These are phyloP conservation scores for Dryas alaskensis DNA, from an alignment of 306 rosid genomes.

Conservation along the genomic window DNA sequence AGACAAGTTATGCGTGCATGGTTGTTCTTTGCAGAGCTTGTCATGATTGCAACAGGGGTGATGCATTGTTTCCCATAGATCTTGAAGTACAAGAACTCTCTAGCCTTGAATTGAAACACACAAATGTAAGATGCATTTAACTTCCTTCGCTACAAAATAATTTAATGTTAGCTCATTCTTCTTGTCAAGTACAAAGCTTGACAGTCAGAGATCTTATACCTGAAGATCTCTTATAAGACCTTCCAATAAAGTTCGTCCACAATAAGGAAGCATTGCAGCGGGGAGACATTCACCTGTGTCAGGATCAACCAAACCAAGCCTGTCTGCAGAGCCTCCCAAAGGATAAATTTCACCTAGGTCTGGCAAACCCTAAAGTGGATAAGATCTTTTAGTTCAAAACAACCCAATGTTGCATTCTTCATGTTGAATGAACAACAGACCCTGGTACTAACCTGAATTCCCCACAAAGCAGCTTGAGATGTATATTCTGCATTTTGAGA, in stretches of 20 bases:
- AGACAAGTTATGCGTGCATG: slow-evolving; percentile 63
- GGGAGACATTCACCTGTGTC: slow-evolving; percentile 92
- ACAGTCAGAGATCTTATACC: slow-evolving; percentile 55
- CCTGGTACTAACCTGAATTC: slow-evolving; percentile 74
- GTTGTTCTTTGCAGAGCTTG: slow-evolving; percentile 94
- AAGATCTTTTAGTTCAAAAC: slow-evolving; percentile 43
- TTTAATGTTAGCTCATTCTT: slow-evolving; percentile 26
- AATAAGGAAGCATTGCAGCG: slow-evolving; percentile 93
- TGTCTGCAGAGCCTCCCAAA: slow-evolving; percentile 95
- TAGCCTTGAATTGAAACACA: slow-evolving; percentile 62
- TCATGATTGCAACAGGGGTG: slow-evolving; percentile 97
- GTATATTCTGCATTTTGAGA: slow-evolving; percentile 78
- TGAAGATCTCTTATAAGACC: slow-evolving; percentile 96
- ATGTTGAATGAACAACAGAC: slow-evolving; percentile 4
- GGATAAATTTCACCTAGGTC: slow-evolving; percentile 97
- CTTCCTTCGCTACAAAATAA: slow-evolving; percentile 6
- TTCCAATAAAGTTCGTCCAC: slow-evolving; percentile 97
- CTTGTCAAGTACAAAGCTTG: slow-evolving; percentile 19
- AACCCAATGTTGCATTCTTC: slow-evolving; percentile 18
- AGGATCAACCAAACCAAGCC: slow-evolving; percentile 89
- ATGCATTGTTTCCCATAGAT: slow-evolving; percentile 77
- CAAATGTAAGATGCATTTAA: slow-evolving; percentile 18
- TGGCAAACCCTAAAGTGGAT: slow-evolving; percentile 83
- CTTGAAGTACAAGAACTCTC: slow-evolving; percentile 95
- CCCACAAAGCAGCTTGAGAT: slow-evolving; percentile 95